These are phyloP conservation scores for Mortierella alpina DNA, from an alignment of 192 early-diverging fungal species.

Conservation along the genomic window DNA sequence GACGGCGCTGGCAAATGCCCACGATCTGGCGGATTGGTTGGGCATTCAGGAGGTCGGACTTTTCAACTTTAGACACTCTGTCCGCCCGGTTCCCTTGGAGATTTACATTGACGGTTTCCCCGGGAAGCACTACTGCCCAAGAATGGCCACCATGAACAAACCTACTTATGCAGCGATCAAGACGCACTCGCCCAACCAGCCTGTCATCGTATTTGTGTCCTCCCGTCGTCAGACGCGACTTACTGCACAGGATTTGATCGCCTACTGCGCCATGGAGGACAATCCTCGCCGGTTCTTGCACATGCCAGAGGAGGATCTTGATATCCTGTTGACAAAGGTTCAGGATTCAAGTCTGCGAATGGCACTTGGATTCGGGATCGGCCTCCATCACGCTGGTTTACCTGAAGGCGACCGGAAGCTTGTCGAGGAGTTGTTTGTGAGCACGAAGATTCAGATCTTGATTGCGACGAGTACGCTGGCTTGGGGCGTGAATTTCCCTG, in stretches of 20 bases:
- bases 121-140: constrained; percentile 96
- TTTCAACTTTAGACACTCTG: constrained; percentile 97
- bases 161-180: constrained; percentile 95
- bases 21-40: constrained; percentile 96
- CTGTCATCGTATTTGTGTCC: constrained; percentile 98
- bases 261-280: constrained; percentile 92
- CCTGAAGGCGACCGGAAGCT: constrained; percentile 87
- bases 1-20: constrained; percentile 96
- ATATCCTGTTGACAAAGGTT: constrained; percentile 75
- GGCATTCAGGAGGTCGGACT: constrained; percentile 87
- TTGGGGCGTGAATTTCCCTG: constrained; percentile 98
- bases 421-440: constrained; percentile 93
- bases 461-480: constrained; percentile 96
- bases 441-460: constrained; percentile 95
- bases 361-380: constrained; percentile 94
- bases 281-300: constrained; percentile 90
- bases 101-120: constrained; percentile 98
- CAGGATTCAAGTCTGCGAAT: constrained; percentile 84
- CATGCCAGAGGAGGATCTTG: constrained; percentile 86
- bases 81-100: constrained; percentile 96
- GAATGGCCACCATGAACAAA: constrained; percentile 99
- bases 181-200: constrained; percentile 92
- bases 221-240: constrained; percentile 96
- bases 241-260: constrained; percentile 96
- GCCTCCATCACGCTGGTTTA: constrained; percentile 96